phyloP scores from a whole-genome alignment of 768 basidiomycete species.

The Macrolepiota dolichaula region DNA sequence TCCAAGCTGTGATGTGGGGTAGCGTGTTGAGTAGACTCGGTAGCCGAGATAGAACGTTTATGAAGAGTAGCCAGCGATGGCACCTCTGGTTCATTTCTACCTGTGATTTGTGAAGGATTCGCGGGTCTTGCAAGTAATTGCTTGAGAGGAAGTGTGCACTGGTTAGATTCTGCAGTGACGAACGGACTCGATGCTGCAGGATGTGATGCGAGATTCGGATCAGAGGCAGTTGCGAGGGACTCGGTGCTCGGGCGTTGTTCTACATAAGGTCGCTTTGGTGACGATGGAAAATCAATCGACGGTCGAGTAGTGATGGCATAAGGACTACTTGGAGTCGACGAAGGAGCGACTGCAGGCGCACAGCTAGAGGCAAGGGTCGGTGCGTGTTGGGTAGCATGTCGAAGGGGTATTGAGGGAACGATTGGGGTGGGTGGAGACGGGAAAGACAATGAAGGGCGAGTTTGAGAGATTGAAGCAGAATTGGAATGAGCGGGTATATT shows the following conservation, averaged over 20 bases:
- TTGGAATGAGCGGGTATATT: conserved; percentile 1
- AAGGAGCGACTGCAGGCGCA: neutral
- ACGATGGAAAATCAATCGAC: neutral
- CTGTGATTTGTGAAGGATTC: neutral
- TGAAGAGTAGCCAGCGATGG: neutral
- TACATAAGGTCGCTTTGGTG: neutral
- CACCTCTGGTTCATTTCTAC: neutral
- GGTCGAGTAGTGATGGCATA: neutral
- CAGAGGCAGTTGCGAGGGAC: conserved; percentile 2
- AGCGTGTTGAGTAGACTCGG: neutral
- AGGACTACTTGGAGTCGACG: neutral
- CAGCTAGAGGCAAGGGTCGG: neutral
- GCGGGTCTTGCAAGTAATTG: conserved; percentile 7
- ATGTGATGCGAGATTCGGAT: conserved; percentile 2
- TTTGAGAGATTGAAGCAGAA: neutral
- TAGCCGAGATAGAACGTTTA: neutral
- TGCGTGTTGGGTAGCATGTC: conserved; percentile 9
- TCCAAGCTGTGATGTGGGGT: neutral
- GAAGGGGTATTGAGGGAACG: conserved; percentile 10
- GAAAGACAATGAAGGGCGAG: conserved; percentile 7
- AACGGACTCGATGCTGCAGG: neutral
- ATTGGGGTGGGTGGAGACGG: conserved; percentile 9
- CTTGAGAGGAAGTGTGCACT: conserved; percentile 1
- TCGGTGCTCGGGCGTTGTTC: neutral
- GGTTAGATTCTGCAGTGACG: neutral